Evolutionary conservation across 2,329 filamentous ascomycete genomes (phyloP).

Genomic region (Clonostachys sp.): DNA sequence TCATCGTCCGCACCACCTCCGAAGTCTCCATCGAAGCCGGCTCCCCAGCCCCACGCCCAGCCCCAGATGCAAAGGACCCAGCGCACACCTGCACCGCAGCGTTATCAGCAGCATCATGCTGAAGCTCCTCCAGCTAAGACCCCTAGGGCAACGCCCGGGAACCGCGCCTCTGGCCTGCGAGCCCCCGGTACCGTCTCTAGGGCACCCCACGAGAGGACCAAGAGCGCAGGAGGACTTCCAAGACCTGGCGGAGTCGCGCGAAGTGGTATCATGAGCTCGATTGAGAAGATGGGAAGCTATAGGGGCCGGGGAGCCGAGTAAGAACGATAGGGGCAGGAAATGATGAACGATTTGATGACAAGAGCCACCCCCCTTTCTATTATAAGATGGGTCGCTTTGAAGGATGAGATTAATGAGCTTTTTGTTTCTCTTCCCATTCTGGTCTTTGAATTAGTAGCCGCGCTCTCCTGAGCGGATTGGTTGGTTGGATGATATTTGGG

Average conservation of each 20-base stretch:
- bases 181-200: conserved; percentile 50
- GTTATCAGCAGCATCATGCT: conserved; percentile 11
- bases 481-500: too few species aligned
- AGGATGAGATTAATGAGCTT: too few species aligned
- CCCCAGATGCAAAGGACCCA: conserved; percentile 9
- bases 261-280: conserved; percentile 77
- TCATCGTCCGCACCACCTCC: not conserved
- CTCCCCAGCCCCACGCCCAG: conserved; percentile 3
- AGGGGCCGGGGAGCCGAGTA: conserved; percentile 30
- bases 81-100: conserved; percentile 9
- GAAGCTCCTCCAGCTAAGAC: conserved; percentile 21
- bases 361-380: too few species aligned
- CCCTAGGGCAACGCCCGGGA: conserved; percentile 26
- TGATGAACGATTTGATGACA: too few species aligned
- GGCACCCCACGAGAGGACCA: conserved; percentile 37
- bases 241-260: conserved; percentile 44
- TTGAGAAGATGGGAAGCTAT: conserved; percentile 79
- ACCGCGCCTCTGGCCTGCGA: conserved; percentile 53
- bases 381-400: too few species aligned
- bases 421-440: not conserved
- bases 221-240: conserved; percentile 38
- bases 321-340: not conserved
- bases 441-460: not conserved
- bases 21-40: not conserved
- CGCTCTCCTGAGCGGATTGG: too few species aligned